These are phyloP conservation scores for Tetradesmus lagerheimii DNA, from an alignment of 139 green algal species.

Conservation along the genomic window DNA sequence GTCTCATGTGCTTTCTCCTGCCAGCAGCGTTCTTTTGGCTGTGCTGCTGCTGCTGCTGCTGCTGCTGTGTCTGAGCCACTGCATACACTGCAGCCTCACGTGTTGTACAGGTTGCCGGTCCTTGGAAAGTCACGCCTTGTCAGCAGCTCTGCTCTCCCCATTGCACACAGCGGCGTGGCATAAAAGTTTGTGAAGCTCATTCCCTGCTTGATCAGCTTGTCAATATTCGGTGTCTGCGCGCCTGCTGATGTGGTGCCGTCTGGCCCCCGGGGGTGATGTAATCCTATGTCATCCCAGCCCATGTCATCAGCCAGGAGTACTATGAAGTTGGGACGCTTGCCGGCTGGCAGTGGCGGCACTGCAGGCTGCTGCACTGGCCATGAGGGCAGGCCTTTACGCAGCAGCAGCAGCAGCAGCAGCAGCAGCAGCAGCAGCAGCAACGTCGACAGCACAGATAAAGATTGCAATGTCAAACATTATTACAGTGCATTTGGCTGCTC, in stretches of 20 bases:
- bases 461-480: no score
- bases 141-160: background rate
- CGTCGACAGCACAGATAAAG: background rate
- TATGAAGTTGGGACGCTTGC: slow-evolving; percentile 13
- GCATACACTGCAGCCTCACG: no score
- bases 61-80: no score
- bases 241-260: background rate
- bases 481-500: no score
- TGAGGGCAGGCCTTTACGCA: background rate
- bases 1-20: no score
- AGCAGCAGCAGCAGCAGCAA: background rate
- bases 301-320: slow-evolving; percentile 20
- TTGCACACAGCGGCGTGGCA: slow-evolving; percentile 5
- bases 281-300: slow-evolving; percentile 4
- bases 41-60: no score
- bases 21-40: no score
- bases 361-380: background rate
- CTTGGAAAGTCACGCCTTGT: background rate
- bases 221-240: background rate
- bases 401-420: background rate
- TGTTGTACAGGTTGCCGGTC: background rate
- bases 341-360: background rate
- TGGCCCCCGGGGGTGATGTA: background rate
- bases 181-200: slow-evolving; percentile 22
- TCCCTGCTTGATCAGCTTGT: background rate